A percentile compares a stretch with the other conserved stretches of the same genome.
Evolutionary conservation across 306 rosid genomes (phyloP).

Genomic region (Alnus rubra): DNA sequence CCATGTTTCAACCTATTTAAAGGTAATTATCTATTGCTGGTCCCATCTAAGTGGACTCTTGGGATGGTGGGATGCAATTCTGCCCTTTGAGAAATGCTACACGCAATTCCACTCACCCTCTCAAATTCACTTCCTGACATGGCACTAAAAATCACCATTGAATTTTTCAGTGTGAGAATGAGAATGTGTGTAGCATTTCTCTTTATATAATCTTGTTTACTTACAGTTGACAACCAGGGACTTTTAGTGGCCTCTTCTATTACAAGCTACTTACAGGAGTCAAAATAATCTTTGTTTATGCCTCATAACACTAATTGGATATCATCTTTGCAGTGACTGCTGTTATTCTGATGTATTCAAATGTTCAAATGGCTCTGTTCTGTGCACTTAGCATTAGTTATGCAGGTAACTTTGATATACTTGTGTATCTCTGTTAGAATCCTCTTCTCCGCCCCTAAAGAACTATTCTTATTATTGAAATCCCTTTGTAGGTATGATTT

Average conservation of each 20-base stretch:
- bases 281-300: conserved; percentile 1
- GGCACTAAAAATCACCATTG: no score
- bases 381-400: conserved; percentile 72
- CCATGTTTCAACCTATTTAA: background rate
- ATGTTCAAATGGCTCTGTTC: conserved; percentile 87
- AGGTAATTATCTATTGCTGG: background rate
- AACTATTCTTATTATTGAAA: conserved; percentile 20
- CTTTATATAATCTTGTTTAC: background rate
- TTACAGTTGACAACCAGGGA: background rate
- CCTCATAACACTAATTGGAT: conserved; percentile 20
- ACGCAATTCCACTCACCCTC: no score
- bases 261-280: conserved; percentile 22
- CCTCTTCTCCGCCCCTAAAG: background rate
- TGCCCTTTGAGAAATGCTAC: no score
- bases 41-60: background rate
- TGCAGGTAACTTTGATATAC: conserved; percentile 45
- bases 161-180: no score
- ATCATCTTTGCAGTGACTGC: conserved; percentile 65
- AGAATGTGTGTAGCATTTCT: no score
- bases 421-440: background rate
- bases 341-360: conserved; percentile 59
- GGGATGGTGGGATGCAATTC: background rate
- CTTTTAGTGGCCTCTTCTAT: background rate
- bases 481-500: conserved; percentile 51
- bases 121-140: no score